phyloP scores from a whole-genome alignment of 2,329 filamentous ascomycete species.

The Microascus cirrosus region DNA sequence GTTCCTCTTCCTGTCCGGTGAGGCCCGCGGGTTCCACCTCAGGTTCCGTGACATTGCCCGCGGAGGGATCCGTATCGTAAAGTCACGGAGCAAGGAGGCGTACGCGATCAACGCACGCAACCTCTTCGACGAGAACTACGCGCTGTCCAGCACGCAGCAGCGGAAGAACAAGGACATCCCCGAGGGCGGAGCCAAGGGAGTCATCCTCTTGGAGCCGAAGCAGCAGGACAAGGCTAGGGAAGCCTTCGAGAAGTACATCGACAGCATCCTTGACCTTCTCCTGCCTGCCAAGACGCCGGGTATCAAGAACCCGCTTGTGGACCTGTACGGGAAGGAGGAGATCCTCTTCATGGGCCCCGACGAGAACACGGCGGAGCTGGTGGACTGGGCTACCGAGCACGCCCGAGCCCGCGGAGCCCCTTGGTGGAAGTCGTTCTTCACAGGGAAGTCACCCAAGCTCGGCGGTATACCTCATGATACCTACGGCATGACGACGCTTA shows the following conservation, averaged over 20 bases:
- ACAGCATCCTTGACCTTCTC: constrained; percentile 92
- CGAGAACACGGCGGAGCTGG: constrained; percentile 94
- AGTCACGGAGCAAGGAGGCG: constrained; percentile 90
- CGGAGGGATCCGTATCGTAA: constrained; percentile 96
- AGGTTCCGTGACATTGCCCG: constrained; percentile 95
- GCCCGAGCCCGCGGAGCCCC: constrained; percentile 77
- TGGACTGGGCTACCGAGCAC: constrained; percentile 98
- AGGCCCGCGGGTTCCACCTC: constrained; percentile 94
- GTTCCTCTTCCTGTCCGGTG: constrained; percentile 96
- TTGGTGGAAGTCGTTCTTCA: constrained; percentile 99
- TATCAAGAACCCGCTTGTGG: constrained; percentile 98
- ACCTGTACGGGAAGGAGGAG: constrained; percentile 87
- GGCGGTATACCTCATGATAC: constrained; percentile 93
- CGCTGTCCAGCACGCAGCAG: constrained; percentile 94
- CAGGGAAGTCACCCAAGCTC: constrained; percentile 90
- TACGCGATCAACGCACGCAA: constrained; percentile 95
- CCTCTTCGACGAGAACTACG: constrained; percentile 98
- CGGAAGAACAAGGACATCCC: constrained; percentile 99
- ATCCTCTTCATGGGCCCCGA: constrained; percentile 98
- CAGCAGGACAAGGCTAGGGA: constrained; percentile 88
- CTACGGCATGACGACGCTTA: constrained; percentile 97
- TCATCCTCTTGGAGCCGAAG: constrained; percentile 84
- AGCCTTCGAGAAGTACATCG: constrained; percentile 99
- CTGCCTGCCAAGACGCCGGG: constrained; percentile 82
- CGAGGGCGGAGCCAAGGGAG: constrained; percentile 95